These are phyloP conservation scores for Apiosordaria backusii DNA, from an alignment of 495 filamentous ascomycete species.

Conservation along the genomic window DNA sequence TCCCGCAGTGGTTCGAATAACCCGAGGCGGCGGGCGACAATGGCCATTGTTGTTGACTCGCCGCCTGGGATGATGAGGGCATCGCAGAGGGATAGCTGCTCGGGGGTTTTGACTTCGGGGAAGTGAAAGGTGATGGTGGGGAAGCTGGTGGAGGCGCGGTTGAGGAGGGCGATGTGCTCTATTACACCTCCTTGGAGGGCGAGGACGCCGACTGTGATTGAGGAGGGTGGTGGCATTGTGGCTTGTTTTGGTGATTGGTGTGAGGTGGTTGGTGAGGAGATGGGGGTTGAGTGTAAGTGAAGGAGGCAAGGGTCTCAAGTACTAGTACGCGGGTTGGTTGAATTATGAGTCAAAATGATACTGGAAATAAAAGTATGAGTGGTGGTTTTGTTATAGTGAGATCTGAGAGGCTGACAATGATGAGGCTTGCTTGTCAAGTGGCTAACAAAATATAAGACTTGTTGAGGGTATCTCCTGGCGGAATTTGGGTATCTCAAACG, in stretches of 20 bases:
- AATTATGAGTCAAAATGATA: neutral
- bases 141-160: constrained; percentile 50
- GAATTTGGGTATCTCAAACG: neutral
- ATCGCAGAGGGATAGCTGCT: constrained; percentile 68
- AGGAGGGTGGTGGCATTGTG: neutral
- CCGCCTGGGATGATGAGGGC: constrained; percentile 89
- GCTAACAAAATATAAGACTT: neutral
- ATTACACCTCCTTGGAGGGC: constrained; percentile 92
- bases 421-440: neutral
- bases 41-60: constrained; percentile 89
- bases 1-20: constrained; percentile 80
- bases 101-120: constrained; percentile 72
- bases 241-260: neutral
- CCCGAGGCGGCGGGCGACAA: constrained; percentile 76
- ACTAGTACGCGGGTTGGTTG: neutral
- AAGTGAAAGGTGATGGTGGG: constrained; percentile 48
- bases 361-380: neutral
- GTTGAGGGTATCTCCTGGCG: neutral
- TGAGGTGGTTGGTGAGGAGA: neutral
- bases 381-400: neutral
- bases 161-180: constrained; percentile 79
- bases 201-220: constrained; percentile 73
- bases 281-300: neutral
- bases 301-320: too few species aligned
- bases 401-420: too few species aligned